phyloP scores from a whole-genome alignment of 2,329 filamentous ascomycete species.

The Ceratocystis smalleyi region DNA sequence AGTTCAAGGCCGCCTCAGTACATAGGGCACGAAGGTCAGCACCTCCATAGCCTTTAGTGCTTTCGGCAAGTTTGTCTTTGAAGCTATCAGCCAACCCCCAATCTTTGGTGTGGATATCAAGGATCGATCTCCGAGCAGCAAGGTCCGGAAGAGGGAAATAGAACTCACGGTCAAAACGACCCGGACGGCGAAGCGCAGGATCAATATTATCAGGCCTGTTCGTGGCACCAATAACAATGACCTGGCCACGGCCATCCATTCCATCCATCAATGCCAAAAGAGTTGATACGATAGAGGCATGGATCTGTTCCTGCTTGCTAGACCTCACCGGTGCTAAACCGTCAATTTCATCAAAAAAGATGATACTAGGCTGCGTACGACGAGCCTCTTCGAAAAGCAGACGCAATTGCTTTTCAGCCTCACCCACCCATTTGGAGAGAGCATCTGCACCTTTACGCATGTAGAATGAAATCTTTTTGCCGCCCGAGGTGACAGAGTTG shows the following conservation, averaged over 20 bases:
- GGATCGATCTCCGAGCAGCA: constrained; percentile 65
- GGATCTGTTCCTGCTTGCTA: constrained; percentile 97
- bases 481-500: constrained; percentile 75
- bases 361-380: constrained; percentile 93
- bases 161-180: constrained; percentile 92
- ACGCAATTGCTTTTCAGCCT: constrained; percentile 87
- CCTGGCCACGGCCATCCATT: constrained; percentile 95
- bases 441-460: constrained; percentile 98
- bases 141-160: constrained; percentile 87
- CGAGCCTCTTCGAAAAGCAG: constrained; percentile 90
- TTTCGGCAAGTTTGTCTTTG: constrained; percentile 67
- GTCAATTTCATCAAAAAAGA: constrained; percentile 93
- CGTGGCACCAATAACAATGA: constrained; percentile 97
- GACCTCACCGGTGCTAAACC: constrained; percentile 89
- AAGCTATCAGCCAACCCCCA: constrained; percentile 73
- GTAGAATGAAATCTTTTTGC: constrained; percentile 93
- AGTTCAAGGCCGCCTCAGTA: constrained; percentile 89
- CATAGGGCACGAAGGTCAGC: constrained; percentile 87
- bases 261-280: constrained; percentile 91
- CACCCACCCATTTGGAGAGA: constrained; percentile 96
- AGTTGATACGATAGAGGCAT: constrained; percentile 92
- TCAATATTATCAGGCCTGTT: constrained; percentile 95
- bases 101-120: constrained; percentile 88
- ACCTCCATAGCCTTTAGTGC: constrained; percentile 93
- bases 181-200: constrained; percentile 81